phyloP scores from a whole-genome alignment of 345 rosid species.

The Salix exigua region DNA sequence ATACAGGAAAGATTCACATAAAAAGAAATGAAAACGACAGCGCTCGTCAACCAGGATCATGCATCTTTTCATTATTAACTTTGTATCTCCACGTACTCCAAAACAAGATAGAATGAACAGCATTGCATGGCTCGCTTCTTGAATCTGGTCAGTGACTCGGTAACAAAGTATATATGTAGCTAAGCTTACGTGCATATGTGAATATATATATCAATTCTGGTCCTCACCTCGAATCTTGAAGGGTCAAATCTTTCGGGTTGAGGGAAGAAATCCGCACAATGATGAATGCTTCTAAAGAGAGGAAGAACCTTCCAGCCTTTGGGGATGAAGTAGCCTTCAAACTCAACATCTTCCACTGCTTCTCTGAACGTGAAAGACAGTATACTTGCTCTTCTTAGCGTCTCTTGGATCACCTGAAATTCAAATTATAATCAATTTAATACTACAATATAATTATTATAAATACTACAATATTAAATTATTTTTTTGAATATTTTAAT shows the following conservation, averaged over 20 bases:
- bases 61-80: constrained; percentile 24
- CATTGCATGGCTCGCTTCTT: constrained; percentile 21
- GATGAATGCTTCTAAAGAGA: constrained; percentile 85
- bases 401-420: constrained; percentile 88
- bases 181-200: background rate
- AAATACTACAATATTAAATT: background rate
- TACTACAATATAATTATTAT: no score
- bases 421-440: no score
- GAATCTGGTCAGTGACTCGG: background rate
- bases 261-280: constrained; percentile 63
- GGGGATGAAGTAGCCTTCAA: constrained; percentile 76
- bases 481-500: background rate
- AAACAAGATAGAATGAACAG: constrained; percentile 14
- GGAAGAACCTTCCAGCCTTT: constrained; percentile 97
- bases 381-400: constrained; percentile 81
- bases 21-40: constrained; percentile 22
- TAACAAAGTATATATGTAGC: background rate
- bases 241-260: constrained; percentile 81
- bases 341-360: constrained; percentile 81
- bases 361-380: constrained; percentile 91
- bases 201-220: background rate
- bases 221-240: constrained; percentile 72
- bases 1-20: constrained; percentile 10
- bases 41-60: background rate
- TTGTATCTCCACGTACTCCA: constrained; percentile 17